Conservation (phyloP, 768 basidiomycete species). For the Naganishia onofrii region DNA sequence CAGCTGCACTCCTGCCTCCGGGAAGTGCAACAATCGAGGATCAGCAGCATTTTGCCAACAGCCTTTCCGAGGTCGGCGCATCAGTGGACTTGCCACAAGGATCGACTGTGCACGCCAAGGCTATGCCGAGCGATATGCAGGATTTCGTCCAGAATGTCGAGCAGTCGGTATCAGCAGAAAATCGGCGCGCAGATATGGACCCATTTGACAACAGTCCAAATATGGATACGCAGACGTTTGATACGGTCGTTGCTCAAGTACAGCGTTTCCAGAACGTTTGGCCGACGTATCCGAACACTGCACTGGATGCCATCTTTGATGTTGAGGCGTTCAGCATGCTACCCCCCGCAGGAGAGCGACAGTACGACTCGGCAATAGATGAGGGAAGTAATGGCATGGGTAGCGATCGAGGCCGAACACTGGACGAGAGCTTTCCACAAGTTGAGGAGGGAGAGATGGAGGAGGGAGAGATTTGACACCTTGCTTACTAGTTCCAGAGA, state of each 20-base stretch:
- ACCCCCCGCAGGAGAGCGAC: neutral
- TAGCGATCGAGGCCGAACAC: neutral
- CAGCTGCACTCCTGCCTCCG: too few relatives aligned
- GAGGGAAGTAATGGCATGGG: neutral
- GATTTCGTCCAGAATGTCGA: neutral
- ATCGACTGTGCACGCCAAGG: neutral
- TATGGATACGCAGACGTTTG: neutral
- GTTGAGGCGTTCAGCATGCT: neutral
- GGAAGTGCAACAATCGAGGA: neutral
- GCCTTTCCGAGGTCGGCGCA: neutral
- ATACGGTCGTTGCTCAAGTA: conserved; percentile 7
- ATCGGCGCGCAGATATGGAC: neutral
- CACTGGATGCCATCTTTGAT: conserved; percentile 14
- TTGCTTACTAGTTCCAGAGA: neutral
- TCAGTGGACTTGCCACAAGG: neutral
- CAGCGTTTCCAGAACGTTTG: conserved; percentile 10
- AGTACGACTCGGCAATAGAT: neutral
- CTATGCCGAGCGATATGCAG: neutral
- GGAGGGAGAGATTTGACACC: neutral
- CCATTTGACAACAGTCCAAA: neutral
- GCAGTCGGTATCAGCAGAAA: neutral
- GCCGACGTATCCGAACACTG: neutral
- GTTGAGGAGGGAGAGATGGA: neutral
- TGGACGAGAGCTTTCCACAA: neutral
- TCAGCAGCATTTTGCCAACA: neutral